These are phyloP conservation scores for Fagus crenata DNA, from an alignment of 306 rosid species.

Conservation along the genomic window DNA sequence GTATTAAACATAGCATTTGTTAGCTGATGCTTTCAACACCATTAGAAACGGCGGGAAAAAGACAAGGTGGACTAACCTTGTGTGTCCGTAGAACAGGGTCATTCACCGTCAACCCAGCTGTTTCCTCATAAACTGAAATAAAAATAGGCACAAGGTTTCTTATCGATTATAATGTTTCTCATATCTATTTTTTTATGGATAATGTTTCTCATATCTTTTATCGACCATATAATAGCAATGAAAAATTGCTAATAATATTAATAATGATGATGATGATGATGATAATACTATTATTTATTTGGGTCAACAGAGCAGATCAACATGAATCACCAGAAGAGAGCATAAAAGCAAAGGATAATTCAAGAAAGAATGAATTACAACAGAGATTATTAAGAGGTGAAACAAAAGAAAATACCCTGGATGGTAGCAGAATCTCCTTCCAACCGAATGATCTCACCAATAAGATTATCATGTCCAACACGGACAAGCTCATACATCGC, in stretches of 20 bases:
- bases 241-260: neutral
- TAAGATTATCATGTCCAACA: constrained; percentile 86
- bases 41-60: constrained; percentile 11
- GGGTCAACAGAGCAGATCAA: neutral
- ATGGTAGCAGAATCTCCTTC: constrained; percentile 99
- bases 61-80: constrained; percentile 53
- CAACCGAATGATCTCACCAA: constrained; percentile 95
- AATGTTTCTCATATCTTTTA: neutral
- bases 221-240: neutral
- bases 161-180: constrained; percentile 3
- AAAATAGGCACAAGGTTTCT: constrained; percentile 13
- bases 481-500: constrained; percentile 99
- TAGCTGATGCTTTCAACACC: constrained; percentile 24
- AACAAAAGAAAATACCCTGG: constrained; percentile 58
- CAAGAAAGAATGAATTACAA: neutral
- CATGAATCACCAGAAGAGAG: neutral
- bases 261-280: neutral
- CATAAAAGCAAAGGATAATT: neutral
- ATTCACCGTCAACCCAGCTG: constrained; percentile 91
- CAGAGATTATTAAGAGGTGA: neutral
- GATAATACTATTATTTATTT: neutral
- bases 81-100: constrained; percentile 96
- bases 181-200: neutral
- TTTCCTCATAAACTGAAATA: constrained; percentile 92
- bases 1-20: constrained; percentile 34